Evolutionary conservation across 2,329 filamentous ascomycete species (phyloP), one percentile per base, ranked within the genome.

Genomic region (Leptographium flavum): DNA sequence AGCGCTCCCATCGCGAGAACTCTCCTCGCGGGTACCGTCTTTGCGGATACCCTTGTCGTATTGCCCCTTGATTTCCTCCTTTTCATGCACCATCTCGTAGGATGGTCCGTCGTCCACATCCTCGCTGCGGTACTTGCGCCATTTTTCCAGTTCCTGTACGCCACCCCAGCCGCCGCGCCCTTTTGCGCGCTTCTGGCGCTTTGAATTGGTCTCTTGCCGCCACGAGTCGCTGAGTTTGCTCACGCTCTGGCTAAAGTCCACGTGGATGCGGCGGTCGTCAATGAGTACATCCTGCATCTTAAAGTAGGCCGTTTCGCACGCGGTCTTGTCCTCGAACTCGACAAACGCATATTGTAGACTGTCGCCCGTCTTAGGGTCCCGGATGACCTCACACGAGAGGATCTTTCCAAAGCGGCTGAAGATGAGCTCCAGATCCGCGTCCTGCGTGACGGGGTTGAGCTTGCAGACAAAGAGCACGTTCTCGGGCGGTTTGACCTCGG

Each of bases 391-490:
- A 59, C 92, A 98, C 39, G 87, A 94, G 22, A 96, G 63, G 36
- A 98, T 94, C 58, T 83, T 90, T 54, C 92, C 92, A 55, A 98
- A 98, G 0, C 92, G 88, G 46, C 86, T 90, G 64, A 98, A 98
- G 51, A 98, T 96, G 52, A 96, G 74, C 60, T 95, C 83, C 39
- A 98, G 70, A 59, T 98, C 92, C 57, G 94, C 83, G 57, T 95
- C 90, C 57, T 86, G 83, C 10, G 92, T 98, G 39, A 98, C 87
- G 0, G 92, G 92, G 56, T 98, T 98, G 37, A 98, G 71, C 61
- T 98, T 98, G 80, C 92, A 98, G 37, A 98, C 88, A 59, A 98
- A 98, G 2, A 98, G 71, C 14, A 98, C 81, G 61, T 98, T 96
- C 65, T 98, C 92, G 0, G 92, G 92, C 5, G 92, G 92, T 56